phyloP scores from a whole-genome alignment of 139 green algal genomes.

The Mychonastes homosphaera region DNA sequence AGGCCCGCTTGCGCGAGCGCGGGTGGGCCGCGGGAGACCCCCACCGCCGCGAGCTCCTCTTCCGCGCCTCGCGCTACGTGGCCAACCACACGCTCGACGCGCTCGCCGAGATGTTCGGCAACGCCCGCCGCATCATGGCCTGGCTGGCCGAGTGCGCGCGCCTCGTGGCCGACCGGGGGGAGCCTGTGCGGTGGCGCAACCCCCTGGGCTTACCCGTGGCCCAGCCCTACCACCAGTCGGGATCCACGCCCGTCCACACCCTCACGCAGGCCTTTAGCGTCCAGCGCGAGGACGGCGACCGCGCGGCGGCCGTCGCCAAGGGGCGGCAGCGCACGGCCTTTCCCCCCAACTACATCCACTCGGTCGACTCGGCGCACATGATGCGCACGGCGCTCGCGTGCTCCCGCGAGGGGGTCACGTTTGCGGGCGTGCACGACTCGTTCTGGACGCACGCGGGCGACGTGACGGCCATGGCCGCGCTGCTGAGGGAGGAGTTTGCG shows the following conservation, averaged over 20 bases:
- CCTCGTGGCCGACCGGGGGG: conserved; percentile 30
- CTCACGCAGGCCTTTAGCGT: conserved; percentile 10
- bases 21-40: conserved; percentile 38
- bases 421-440: conserved; percentile 95
- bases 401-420: conserved; percentile 43
- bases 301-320: not conserved
- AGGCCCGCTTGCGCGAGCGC: conserved; percentile 60
- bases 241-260: conserved; percentile 13
- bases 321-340: conserved; percentile 79
- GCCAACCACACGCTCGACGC: conserved; percentile 59
- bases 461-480: conserved; percentile 60
- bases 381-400: conserved; percentile 89
- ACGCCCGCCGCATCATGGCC: conserved; percentile 72
- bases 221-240: conserved; percentile 72
- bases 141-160: conserved; percentile 75
- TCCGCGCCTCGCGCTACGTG: conserved; percentile 56
- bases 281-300: not conserved
- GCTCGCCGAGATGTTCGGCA: conserved; percentile 74
- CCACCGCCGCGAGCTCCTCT: not conserved
- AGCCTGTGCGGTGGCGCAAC: conserved; percentile 70
- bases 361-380: conserved; percentile 92
- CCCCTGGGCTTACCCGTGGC: conserved; percentile 84
- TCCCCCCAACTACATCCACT: conserved; percentile 96
- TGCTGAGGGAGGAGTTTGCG: conserved; percentile 82
- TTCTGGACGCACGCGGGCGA: conserved; percentile 93